Percentiles rank a stretch among this genome's conserved stretches.
phyloP scores from a whole-genome alignment of 345 rosid genomes.

The Pistacia atlantica region DNA sequence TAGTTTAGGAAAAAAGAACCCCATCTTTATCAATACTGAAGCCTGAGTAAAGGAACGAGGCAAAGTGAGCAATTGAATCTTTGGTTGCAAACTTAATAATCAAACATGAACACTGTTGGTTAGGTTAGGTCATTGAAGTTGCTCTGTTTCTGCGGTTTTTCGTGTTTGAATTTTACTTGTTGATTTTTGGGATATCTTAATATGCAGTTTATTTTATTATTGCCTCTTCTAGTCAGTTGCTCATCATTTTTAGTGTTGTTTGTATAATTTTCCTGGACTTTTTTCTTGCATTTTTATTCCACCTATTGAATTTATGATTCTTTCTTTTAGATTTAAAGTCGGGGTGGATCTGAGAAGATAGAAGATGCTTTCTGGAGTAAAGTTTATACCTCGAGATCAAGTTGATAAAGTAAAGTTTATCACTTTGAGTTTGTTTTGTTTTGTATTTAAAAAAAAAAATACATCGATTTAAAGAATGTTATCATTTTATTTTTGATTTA shows the following conservation, averaged over 20 bases:
- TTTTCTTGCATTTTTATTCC: neutral
- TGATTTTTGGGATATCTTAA: neutral
- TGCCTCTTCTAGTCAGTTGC: neutral
- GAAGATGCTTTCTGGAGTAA: constrained; percentile 72
- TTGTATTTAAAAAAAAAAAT: neutral
- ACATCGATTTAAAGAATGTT: neutral
- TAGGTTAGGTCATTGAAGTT: neutral
- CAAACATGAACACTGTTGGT: neutral
- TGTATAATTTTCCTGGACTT: neutral
- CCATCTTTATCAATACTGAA: too few species aligned
- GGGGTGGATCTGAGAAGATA: neutral
- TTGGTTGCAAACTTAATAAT: too few species aligned
- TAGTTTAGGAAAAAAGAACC: too few species aligned
- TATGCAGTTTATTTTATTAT: neutral
- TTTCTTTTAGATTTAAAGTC: neutral
- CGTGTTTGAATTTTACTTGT: neutral
- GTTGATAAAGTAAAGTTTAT: constrained; percentile 34
- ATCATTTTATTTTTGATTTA: neutral
- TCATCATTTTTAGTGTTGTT: neutral
- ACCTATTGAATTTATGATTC: neutral
- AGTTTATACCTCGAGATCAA: constrained; percentile 72
- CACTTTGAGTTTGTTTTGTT: neutral
- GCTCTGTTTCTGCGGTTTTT: neutral
- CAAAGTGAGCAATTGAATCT: too few species aligned
- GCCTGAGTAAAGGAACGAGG: too few species aligned